Evolutionary conservation across 2,329 filamentous ascomycete species (phyloP), one percentile per base, ranked within the genome.

Genomic region (Teratosphaeria gauchensis): DNA sequence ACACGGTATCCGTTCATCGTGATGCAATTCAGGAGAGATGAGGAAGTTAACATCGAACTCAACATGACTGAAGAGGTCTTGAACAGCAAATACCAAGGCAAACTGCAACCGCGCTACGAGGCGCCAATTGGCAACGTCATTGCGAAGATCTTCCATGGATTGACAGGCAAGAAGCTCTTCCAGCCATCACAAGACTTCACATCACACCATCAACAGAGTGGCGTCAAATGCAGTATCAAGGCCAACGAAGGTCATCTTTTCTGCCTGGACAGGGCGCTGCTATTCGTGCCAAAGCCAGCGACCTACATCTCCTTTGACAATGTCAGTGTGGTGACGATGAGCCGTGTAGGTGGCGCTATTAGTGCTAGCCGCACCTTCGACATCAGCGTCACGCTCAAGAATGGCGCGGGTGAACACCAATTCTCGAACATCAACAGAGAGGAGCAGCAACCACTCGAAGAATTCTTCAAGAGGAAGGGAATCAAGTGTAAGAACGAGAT

Each of bases 141-240:
- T 56, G 89, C 92, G 55, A 92, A 95, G 74, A 91, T 99, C 64
- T 99, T 99, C 83, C 86, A 90, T 65, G 94, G 94, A 14, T 79
- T 99, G 53, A 91, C 91, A 21, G 91, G 91, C 69, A 97, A 96
- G 83, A 95, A 95, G 77, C 87, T 99, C 61, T 91, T 92, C 31
- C 89, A 89, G 62, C 94, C 94, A 1, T 94, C 92, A 54, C 92
- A 92, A 75, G 92, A 96, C 74, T 99, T 99, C 76, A 82, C 87
- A 71, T 95, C 89, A 65, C 94, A 97, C 76, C 91, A 96, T 72
- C 85, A 88, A 69, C 92, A 96, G 74, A 90, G 87, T 66, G 94
- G 94, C 59, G 95, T 99, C 76, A 99, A 99, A 78, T 99, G 94
- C 76, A 95, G 92, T n/a, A 96, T 99, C 84, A 99, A 99, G 77